Evolutionary conservation across 148 eudicot genomes (phyloP).

Genomic region (Persicaria maculosa): DNA sequence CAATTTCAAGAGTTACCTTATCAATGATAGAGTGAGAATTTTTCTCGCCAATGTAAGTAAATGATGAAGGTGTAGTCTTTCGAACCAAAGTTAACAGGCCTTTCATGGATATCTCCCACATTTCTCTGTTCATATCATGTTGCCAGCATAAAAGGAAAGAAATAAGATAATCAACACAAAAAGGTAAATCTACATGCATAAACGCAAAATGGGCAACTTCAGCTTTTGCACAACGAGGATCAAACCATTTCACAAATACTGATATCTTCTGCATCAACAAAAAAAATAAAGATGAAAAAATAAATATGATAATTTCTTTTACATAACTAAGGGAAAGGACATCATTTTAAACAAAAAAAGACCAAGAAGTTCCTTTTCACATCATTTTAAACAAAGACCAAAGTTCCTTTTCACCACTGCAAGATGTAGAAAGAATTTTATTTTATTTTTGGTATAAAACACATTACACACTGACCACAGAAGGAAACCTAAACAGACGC

Average conservation of each 20-base stretch:
- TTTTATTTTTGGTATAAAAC: not conserved
- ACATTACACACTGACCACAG: not conserved
- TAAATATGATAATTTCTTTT: not conserved
- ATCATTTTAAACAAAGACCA: not conserved
- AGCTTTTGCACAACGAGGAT: not conserved
- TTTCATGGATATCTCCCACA: constrained; percentile 98
- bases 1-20: constrained; percentile 44
- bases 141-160: constrained; percentile 5
- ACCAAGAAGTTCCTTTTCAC: not conserved
- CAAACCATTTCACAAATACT: not conserved
- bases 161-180: not conserved
- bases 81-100: constrained; percentile 78
- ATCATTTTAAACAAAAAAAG: not conserved
- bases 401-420: not conserved
- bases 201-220: not conserved
- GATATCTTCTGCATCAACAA: not conserved
- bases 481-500: not conserved
- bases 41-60: constrained; percentile 79
- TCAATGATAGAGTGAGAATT: constrained; percentile 48
- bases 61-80: constrained; percentile 78
- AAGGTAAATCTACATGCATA: not conserved
- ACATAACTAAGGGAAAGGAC: not conserved
- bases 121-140: constrained; percentile 49
- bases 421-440: not conserved
- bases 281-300: no score